Percentiles rank a stretch among this genome's conserved stretches.
phyloP scores from a whole-genome alignment of 2,329 filamentous ascomycete species.

The Macroventuria anomochaeta region DNA sequence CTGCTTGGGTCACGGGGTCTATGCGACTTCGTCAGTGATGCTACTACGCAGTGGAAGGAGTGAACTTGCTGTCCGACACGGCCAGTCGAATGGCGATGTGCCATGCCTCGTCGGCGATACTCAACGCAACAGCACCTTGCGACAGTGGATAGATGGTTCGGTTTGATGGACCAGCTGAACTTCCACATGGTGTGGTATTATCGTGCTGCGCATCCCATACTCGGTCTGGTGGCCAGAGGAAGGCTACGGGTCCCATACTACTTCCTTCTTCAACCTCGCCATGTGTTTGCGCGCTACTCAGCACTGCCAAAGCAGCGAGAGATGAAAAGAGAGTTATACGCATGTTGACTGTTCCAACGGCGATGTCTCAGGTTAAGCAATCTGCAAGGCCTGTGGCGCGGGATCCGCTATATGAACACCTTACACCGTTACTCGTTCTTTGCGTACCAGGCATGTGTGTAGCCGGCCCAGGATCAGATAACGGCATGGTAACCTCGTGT shows the following conservation, averaged over 20 bases:
- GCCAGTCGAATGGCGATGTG: slow-evolving; percentile 62
- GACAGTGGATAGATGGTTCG: slow-evolving; percentile 65
- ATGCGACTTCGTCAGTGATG: not conserved
- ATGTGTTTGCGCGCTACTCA: slow-evolving; percentile 30
- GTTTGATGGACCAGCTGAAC: slow-evolving; percentile 55
- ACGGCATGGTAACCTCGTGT: slow-evolving; percentile 9
- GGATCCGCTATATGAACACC: slow-evolving; percentile 9
- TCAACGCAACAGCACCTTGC: slow-evolving; percentile 62
- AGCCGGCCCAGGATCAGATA: slow-evolving; percentile 15
- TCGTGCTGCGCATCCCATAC: slow-evolving; percentile 62
- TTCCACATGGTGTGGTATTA: slow-evolving; percentile 65
- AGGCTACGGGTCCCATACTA: slow-evolving; percentile 63
- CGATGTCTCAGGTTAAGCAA: too few species aligned
- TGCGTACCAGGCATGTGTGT: slow-evolving; percentile 1
- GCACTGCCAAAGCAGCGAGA: slow-evolving; percentile 1
- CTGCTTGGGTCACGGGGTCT: slow-evolving; percentile 50
- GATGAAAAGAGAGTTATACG: slow-evolving; percentile 2
- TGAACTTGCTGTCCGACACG: slow-evolving; percentile 55
- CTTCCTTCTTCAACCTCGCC: slow-evolving; percentile 38
- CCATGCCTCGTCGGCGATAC: slow-evolving; percentile 65
- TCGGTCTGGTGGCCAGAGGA: slow-evolving; percentile 67
- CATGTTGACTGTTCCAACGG: slow-evolving; percentile 11
- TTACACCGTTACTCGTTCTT: not conserved
- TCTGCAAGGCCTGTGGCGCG: not conserved
- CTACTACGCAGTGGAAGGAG: not conserved